Base-by-base conservation (phyloP, 257 asterid genomes). In the Nicotiana sylvestris region DNA sequence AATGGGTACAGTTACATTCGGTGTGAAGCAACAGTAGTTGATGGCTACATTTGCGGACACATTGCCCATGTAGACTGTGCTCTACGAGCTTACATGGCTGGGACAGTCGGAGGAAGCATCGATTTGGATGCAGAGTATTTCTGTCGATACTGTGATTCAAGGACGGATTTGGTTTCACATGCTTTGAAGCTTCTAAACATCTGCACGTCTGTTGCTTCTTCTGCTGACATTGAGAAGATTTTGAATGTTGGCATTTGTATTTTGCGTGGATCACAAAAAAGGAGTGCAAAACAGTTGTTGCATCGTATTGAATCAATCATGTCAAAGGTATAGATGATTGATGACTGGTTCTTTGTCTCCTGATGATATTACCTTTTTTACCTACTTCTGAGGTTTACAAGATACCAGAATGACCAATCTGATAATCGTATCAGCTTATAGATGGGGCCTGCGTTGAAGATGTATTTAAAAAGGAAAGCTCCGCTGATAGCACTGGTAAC, bases 81-180 rank as follows among this genome's bases (percentile, higher is more conserved):
- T 82, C 84, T 94, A n/a, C 91, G 97, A 58, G 94, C 96, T 84
- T 89, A 86, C 86, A 80, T 94, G 93, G 95, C 95, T 51, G 98
- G 99, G 81, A 92, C 93, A 18, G 93, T 93, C 12, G 94, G 94
- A 77, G 97, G 97, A 81, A 86, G 87, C 86, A 92, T 94, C 27
- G 87, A 90, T 78, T 80, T 95, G 88, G 97, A 95, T 87, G 92
- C 95, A 3, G 94, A 95, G 88, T 94, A 94, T 70, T 89, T 91
- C 82, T 95, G 98, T 37, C 91, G 97, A 35, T 91, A 94, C 8
- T 95, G 98, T 89, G 98, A 94, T 86, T 89, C 94, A 4, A 94
- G 84, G 85, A 85, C 90, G 2, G 93, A 92, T 85, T 89, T 95
- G 29, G 88, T 92, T 86, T 77, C 90, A 18, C 93, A 89, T 85